Conservation (phyloP, 805 yeast genomes). For the Wickerhamiella qilinensis region DNA sequence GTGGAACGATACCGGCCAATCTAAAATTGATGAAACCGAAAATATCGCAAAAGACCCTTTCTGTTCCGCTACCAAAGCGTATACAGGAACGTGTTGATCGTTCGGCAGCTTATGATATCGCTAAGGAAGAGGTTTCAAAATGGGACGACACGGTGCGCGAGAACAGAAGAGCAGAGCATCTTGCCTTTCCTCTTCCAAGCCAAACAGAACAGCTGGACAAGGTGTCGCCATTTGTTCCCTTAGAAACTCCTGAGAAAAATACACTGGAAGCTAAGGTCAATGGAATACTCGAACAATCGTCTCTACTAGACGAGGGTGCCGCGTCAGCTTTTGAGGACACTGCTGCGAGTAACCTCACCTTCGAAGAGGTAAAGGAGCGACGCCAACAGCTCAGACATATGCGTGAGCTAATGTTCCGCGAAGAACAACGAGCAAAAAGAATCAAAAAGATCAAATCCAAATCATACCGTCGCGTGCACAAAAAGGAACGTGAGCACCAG, state of each 20-base stretch:
- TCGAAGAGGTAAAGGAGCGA: constrained; percentile 62
- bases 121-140: constrained; percentile 70
- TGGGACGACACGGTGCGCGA: constrained; percentile 77
- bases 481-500: constrained; percentile 63
- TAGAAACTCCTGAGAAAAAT: constrained; percentile 23
- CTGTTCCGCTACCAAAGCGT: constrained; percentile 73
- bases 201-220: constrained; percentile 28
- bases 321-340: constrained; percentile 79
- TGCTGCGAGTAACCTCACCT: constrained; percentile 62
- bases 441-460: constrained; percentile 91
- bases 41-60: constrained; percentile 30
- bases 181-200: constrained; percentile 52
- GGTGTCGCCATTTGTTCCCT: constrained; percentile 37
- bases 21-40: constrained; percentile 6
- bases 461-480: constrained; percentile 68
- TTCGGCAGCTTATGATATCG: constrained; percentile 75
- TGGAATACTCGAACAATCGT: constrained; percentile 43
- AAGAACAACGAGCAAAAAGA: constrained; percentile 79
- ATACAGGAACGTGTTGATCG: constrained; percentile 77
- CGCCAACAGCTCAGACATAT: constrained; percentile 72
- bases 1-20: constrained; percentile 26
- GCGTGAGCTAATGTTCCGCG: constrained; percentile 95
- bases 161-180: constrained; percentile 70
- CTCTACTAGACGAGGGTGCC: constrained; percentile 52
- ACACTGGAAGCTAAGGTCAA: constrained; percentile 56